Base-by-base conservation (phyloP, 1,139 yeast genomes). In the Diutina mesorugosa region DNA sequence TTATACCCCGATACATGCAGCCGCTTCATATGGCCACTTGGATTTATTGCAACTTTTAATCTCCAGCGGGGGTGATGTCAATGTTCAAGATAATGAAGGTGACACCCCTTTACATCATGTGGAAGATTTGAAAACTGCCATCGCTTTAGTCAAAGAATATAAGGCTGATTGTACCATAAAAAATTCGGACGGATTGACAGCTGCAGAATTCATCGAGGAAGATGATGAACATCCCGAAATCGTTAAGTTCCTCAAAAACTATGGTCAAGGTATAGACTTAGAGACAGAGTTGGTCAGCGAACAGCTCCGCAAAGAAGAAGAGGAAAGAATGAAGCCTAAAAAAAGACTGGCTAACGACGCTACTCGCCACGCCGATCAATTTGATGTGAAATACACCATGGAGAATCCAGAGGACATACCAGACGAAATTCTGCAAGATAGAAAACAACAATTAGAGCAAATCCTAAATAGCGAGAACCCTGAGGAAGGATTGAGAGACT, bases 1-100 rank as follows among this genome's bases (percentile, higher is more conserved):
- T 0, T 93, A 93, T 69, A 91, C 98, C 0, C 95, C 98, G 12
- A 78, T 93, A 35, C 99, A 93, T 68, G 99, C 99, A 0, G 97
- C 98, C 3, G 95, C 95, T 4, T 87, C 97, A 1, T 93, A 93
- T 67, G 95, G 95, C 6, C 93, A 93, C 66, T 64, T 72, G 8
- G 90, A 85, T 9, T 72, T 95, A 54, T 72, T 95, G 55, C 70
- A 72, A 57, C 78, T 77, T 59, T 76, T 93, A 56, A 72, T 89
- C 28, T 68, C 65, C 12, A 67, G 75, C 30, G 87, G 89, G 2
- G 99, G 97, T 4, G 84, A 93, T 66, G 80, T 90, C 35, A 90
- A 93, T 67, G 73, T 91, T 47, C 83, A 77, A 59, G 99, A 93
- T 64, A 73, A 73, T 41, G 99, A 95, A 63, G 98, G 99, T 0